phyloP scores from a whole-genome alignment of 208 protist species.

The Crithidia expoeki region DNA sequence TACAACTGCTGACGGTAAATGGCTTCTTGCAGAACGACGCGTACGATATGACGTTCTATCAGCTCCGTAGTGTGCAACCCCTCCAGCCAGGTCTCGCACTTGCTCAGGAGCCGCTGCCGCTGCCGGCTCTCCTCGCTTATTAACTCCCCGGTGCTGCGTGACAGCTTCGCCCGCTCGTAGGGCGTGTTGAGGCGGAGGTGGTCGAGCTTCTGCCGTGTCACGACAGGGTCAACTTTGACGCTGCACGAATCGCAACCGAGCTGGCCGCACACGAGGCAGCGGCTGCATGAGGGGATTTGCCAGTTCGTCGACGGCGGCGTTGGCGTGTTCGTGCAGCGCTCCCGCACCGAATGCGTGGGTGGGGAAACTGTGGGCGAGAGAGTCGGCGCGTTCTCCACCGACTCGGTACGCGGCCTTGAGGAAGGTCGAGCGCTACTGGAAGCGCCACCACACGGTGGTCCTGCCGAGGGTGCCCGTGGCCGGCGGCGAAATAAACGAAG shows the following conservation, averaged over 20 bases:
- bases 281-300: slow-evolving; percentile 72
- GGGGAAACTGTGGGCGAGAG: slow-evolving; percentile 32
- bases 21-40: slow-evolving; percentile 39
- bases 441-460: slow-evolving; percentile 6
- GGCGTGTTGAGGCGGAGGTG: slow-evolving; percentile 70
- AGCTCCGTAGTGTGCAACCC: slow-evolving; percentile 29
- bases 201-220: slow-evolving; percentile 62
- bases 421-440: slow-evolving; percentile 25
- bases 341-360: slow-evolving; percentile 20
- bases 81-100: slow-evolving; percentile 36
- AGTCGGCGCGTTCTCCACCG: slow-evolving; percentile 14
- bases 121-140: slow-evolving; percentile 54
- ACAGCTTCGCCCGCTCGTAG: slow-evolving; percentile 73
- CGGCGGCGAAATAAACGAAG: slow-evolving; percentile 12
- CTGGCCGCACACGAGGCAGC: slow-evolving; percentile 69
- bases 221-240: slow-evolving; percentile 48
- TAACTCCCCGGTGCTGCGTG: slow-evolving; percentile 53
- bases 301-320: slow-evolving; percentile 36
- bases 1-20: slow-evolving; percentile 31
- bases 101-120: slow-evolving; percentile 43
- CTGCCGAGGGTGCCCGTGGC: slow-evolving; percentile 18
- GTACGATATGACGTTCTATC: slow-evolving; percentile 26
- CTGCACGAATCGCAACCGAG: slow-evolving; percentile 58
- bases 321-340: slow-evolving; percentile 27
- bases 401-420: slow-evolving; percentile 28